phyloP scores from a whole-genome alignment of 2,329 filamentous ascomycete genomes.

The Polychaeton citri region DNA sequence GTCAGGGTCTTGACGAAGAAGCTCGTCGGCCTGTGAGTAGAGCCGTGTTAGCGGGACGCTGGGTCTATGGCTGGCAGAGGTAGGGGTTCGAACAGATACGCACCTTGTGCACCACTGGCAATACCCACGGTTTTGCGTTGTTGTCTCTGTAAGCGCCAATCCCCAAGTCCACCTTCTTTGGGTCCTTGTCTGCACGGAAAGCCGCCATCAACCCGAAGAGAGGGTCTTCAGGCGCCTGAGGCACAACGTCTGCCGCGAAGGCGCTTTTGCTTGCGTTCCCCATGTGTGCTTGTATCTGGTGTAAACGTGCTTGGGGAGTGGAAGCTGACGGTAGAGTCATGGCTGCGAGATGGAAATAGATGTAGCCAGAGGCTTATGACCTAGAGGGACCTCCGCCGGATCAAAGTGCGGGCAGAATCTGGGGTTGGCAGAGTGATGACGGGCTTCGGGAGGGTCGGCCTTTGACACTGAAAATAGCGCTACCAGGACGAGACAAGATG shows the following conservation, averaged over 20 bases:
- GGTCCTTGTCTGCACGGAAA: constrained; percentile 62
- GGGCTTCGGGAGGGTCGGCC: no score
- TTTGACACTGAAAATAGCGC: no score
- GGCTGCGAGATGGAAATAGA: no score
- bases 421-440: no score
- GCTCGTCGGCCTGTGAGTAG: constrained; percentile 63
- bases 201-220: constrained; percentile 87
- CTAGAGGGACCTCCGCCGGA: no score
- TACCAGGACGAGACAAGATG: no score
- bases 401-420: no score
- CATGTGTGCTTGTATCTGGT: constrained; percentile 57
- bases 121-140: constrained; percentile 91
- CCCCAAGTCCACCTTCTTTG: constrained; percentile 85
- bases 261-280: constrained; percentile 47
- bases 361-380: no score
- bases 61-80: no score
- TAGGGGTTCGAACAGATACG: no score
- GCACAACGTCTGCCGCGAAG: constrained; percentile 65
- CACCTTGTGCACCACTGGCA: constrained; percentile 95
- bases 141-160: constrained; percentile 92
- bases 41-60: no score
- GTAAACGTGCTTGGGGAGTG: constrained; percentile 31
- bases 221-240: constrained; percentile 86
- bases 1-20: constrained; percentile 74
- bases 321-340: no score